phyloP scores from a whole-genome alignment of 2,329 filamentous ascomycete genomes.

The Colletotrichum costaricense region DNA sequence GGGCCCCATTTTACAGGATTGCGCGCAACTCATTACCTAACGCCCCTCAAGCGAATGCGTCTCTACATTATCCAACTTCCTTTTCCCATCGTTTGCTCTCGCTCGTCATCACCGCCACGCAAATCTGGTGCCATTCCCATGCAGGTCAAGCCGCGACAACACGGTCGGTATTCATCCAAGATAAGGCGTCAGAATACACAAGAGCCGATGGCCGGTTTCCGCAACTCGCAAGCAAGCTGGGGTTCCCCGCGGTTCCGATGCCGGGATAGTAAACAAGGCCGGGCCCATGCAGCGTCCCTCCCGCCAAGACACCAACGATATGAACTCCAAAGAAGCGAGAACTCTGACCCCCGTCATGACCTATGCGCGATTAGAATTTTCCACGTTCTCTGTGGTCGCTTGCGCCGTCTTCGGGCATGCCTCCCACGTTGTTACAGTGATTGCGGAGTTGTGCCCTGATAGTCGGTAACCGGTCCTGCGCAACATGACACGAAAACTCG shows the following conservation, averaged over 20 bases:
- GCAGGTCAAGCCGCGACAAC: neutral
- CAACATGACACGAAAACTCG: slow-evolving; percentile 3
- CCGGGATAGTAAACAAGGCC: neutral
- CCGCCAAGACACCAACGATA: slow-evolving; percentile 24
- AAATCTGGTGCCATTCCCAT: neutral
- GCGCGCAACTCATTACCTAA: slow-evolving; percentile 11
- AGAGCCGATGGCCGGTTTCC: neutral
- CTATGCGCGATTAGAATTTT: slow-evolving; percentile 16
- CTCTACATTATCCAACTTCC: neutral
- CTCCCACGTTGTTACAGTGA: slow-evolving; percentile 10
- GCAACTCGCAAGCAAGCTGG: neutral
- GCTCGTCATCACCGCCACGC: neutral
- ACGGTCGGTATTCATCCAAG: neutral
- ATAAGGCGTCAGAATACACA: neutral
- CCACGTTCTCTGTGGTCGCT: neutral
- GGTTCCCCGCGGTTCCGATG: slow-evolving; percentile 26
- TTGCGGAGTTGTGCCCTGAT: slow-evolving; percentile 16
- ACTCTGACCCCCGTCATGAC: slow-evolving; percentile 3
- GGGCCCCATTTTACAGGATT: neutral
- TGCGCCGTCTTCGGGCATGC: neutral
- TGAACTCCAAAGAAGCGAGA: neutral
- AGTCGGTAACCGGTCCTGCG: slow-evolving; percentile 7
- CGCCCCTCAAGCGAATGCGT: neutral
- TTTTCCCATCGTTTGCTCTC: neutral
- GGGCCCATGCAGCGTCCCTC: slow-evolving; percentile 3